Evolutionary conservation across 305 asterid species (phyloP), one percentile per base, ranked within the genome.

Genomic region (Fraxinus albicans): DNA sequence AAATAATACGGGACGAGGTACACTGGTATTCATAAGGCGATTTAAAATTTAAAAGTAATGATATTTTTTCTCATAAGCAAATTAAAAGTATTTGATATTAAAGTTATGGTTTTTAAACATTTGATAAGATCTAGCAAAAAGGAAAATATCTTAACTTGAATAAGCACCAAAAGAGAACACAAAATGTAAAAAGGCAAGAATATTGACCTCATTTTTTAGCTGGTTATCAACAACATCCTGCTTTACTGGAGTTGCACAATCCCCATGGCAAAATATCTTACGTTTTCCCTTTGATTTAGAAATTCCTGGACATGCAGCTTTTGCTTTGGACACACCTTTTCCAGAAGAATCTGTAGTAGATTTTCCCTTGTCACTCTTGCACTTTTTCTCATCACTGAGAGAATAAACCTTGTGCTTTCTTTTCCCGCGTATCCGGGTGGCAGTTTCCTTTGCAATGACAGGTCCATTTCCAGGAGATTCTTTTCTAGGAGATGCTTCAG

Each of bases 121-220:
- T 3, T 12, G 29, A 33, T 21, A 77, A 77, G 13, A 47, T 77
- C 44, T 8, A 27, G 47, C 29, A 10, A 53, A 34, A 23, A 79
- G 69, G 23, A 27, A 8, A 36, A 25, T 34, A 53, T n/a, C 58
- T 35, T 13, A 38, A 81, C 17, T 36, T 29, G 44, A 67, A 72
- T 78, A 78, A 29, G 35, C n/a, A 80, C 69, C 79, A 77, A 82
- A 47, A 35, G 9, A 63, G 80, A 80, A 65, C 53, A 63, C 12
- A 73, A 55, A 9, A 50, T 74, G 29, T 23, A 23, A 73, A 73
- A 83, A 77, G 73, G 77, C 74, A 86, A 80, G 65, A 83, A 79
- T 77, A 73, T 50, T 76, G 50, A 95, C 98, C 97, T 89, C 90
- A 83, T 90, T 93, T 86, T 90, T 91, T 67, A 81, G 91, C 78